Percentiles rank a stretch among this genome's conserved stretches.
These are phyloP conservation scores for Thraustotheca clavata DNA, from an alignment of 352 stramenopile species.

Conservation along the genomic window DNA sequence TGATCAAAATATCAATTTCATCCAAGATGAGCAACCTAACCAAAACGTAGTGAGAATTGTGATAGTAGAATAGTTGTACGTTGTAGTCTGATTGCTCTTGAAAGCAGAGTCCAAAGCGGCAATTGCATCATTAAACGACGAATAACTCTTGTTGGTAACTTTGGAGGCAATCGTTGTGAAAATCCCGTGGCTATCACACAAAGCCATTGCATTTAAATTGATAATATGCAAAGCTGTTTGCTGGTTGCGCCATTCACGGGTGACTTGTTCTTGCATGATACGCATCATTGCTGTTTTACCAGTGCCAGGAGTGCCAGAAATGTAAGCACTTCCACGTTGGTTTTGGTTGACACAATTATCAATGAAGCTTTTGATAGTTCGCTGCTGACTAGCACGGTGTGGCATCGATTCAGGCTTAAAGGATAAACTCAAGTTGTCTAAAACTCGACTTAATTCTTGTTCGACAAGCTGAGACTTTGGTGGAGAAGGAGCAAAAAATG, in stretches of 20 bases:
- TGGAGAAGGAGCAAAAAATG: not conserved
- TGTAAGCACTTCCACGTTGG: conserved; percentile 56
- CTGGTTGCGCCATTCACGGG: conserved; percentile 31
- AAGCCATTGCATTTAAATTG: conserved; percentile 67
- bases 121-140: conserved; percentile 41
- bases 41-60: too few species aligned
- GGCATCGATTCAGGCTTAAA: conserved; percentile 39
- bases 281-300: conserved; percentile 71
- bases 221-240: conserved; percentile 35
- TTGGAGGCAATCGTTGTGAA: conserved; percentile 48
- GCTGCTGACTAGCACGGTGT: conserved; percentile 52
- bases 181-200: conserved; percentile 39
- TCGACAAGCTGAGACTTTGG: not conserved
- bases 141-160: conserved; percentile 41
- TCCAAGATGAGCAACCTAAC: conserved; percentile 68
- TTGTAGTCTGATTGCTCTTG: conserved; percentile 36
- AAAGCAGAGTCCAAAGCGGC: conserved; percentile 53
- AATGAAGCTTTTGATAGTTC: conserved; percentile 48
- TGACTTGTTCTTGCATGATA: conserved; percentile 38
- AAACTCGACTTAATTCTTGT: not conserved
- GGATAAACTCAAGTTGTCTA: conserved; percentile 40
- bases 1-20: conserved; percentile 70
- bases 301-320: conserved; percentile 66
- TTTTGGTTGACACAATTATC: conserved; percentile 39
- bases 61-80: conserved; percentile 25